Conservation (phyloP, 805 yeast species). For the Wickerhamiella slavikovae region DNA sequence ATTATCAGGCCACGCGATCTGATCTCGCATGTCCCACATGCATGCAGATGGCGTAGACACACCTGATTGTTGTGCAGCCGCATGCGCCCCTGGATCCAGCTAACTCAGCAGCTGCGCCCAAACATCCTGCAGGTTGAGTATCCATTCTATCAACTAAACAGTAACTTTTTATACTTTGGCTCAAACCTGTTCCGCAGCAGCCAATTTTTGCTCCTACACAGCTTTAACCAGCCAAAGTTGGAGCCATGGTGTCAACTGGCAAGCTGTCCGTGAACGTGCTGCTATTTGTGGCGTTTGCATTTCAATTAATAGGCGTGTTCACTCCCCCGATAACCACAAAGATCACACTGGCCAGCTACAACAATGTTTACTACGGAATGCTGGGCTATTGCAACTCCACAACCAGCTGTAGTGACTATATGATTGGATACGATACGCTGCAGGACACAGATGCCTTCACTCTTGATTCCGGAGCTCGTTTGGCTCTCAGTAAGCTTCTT, state of each 20-base stretch:
- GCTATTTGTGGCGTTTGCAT: conserved; percentile 29
- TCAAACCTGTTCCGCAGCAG: too few relatives aligned
- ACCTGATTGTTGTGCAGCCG: too few relatives aligned
- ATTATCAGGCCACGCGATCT: too few relatives aligned
- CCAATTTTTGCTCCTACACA: too few relatives aligned
- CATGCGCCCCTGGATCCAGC: too few relatives aligned
- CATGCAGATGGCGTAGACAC: too few relatives aligned
- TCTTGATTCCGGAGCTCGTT: conserved; percentile 39
- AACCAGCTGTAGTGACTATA: conserved; percentile 21
- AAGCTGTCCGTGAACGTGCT: conserved; percentile 15
- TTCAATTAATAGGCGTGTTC: conserved; percentile 38
- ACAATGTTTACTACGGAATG: conserved; percentile 39
- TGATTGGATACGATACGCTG: conserved; percentile 24
- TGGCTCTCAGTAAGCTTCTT: conserved; percentile 35
- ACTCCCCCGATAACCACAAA: conserved; percentile 36
- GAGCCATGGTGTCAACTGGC: not conserved
- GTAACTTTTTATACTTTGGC: too few relatives aligned
- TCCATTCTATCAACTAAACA: too few relatives aligned
- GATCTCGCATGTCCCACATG: too few relatives aligned
- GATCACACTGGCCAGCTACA: conserved; percentile 29
- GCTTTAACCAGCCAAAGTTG: too few relatives aligned
- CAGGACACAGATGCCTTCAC: conserved; percentile 21
- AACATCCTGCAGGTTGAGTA: too few relatives aligned
- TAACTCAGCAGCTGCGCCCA: too few relatives aligned
- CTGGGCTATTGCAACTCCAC: conserved; percentile 38